Base-by-base conservation (phyloP, 805 yeast species). In the Yamadazyma takamatsuzukensis region DNA sequence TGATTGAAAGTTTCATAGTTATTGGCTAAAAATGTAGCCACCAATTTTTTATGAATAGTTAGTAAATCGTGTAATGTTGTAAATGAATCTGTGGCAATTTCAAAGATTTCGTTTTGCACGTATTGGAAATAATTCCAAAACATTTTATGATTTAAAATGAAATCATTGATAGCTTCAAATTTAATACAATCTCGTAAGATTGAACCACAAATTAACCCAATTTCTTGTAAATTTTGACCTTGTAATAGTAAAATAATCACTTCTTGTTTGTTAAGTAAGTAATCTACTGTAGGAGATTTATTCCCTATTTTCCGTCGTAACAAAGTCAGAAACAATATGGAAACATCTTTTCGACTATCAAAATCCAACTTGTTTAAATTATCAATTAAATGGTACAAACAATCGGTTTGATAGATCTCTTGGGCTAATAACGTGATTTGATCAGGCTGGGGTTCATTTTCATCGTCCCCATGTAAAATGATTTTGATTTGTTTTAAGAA, bases 51-150 rank as follows among this genome's bases (percentile, higher is more conserved):
- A 61, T 87, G 95, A 3, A 64, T 49, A 0, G 88, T 78, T 29
- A 93, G 64, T 22, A 84, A 61, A 40, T 80, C 90, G 45, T 67
- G 74, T 47, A 83, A 61, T 1, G 95, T 85, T 33, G 81, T 78
- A 57, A 90, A 84, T 1, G 95, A 77, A 53, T 88, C 96, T 0
- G 96, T 85, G 36, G 95, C 87, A 15, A 84, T 76, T 59, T 93
- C 97, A 62, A 93, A 93, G 18, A 83, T 78, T 4, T 80, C 81
- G 23, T 73, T 67, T 45, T 79, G 81, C 24, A 85, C 84, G 54
- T 83, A 86, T 27, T 74, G 76, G 58, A 93, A 90, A 48, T 78
- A 81, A 40, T 76, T 75, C 97, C 97, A 93, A 42, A 90, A 70
- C 15, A 66, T 61, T 13, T 76, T 72, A 42, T 78, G 78, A 26